These are phyloP conservation scores for Cetradonia linearis DNA, from an alignment of 495 filamentous ascomycete species.

Conservation along the genomic window DNA sequence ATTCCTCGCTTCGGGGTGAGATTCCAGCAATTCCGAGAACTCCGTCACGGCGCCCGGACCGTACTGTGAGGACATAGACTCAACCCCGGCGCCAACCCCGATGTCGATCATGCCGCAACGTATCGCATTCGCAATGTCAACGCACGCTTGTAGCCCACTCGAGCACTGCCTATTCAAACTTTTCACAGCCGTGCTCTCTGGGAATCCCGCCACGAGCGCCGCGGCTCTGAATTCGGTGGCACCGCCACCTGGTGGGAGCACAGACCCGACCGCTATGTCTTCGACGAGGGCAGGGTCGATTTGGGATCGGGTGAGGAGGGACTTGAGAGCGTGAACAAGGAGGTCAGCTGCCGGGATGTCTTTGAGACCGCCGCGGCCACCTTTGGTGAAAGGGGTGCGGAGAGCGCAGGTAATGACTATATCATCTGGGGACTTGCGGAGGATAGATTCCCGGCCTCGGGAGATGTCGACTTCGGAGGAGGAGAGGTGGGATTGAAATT, in stretches of 20 bases:
- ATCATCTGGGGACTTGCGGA: conserved; percentile 58
- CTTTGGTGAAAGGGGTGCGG: conserved; percentile 84
- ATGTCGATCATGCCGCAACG: conserved; percentile 85
- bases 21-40: conserved; percentile 86
- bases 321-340: conserved; percentile 72
- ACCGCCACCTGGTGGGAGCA: conserved; percentile 85
- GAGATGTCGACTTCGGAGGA: conserved; percentile 30
- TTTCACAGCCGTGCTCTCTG: conserved; percentile 70
- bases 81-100: conserved; percentile 91
- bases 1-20: conserved; percentile 72
- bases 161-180: conserved; percentile 87
- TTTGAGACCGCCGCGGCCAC: conserved; percentile 89
- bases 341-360: conserved; percentile 81
- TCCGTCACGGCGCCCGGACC: conserved; percentile 82
- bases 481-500: conserved; percentile 53
- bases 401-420: conserved; percentile 89
- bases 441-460: conserved; percentile 42
- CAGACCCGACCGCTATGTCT: conserved; percentile 85
- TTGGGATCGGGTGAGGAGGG: conserved; percentile 67
- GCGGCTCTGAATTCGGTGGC: conserved; percentile 96
- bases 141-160: conserved; percentile 77
- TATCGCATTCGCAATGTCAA: conserved; percentile 89
- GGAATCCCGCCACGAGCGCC: conserved; percentile 82
- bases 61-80: conserved; percentile 80
- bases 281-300: conserved; percentile 79